Evolutionary conservation across 371 early-diverging fungal species (phyloP).

Genomic region (Actinomortierella wolfii): DNA sequence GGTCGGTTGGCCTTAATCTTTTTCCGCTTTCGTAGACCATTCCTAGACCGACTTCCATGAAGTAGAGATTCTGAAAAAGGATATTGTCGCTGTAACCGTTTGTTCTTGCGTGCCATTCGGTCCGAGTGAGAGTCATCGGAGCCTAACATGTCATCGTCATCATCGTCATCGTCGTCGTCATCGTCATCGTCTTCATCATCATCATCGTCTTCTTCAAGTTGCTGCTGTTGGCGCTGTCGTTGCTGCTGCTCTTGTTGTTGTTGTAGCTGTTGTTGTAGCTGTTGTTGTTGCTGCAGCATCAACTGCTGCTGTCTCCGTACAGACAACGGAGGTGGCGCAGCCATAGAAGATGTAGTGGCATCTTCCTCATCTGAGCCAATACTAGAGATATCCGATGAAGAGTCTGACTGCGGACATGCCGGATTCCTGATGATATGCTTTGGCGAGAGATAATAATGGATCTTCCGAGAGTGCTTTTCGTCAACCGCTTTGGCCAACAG

Average conservation of each 20-base stretch:
- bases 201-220: constrained; percentile 18
- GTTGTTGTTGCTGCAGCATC: background rate
- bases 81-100: constrained; percentile 39
- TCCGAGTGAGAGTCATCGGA: constrained; percentile 26
- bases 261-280: constrained; percentile 4
- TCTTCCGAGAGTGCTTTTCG: constrained; percentile 75
- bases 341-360: background rate
- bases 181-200: constrained; percentile 24
- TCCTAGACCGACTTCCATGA: constrained; percentile 20
- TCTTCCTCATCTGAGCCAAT: constrained; percentile 18
- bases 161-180: constrained; percentile 36
- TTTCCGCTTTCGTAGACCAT: constrained; percentile 37
- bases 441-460: constrained; percentile 72
- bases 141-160: constrained; percentile 35
- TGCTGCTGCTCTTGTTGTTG: constrained; percentile 8
- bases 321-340: background rate
- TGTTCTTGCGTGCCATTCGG: constrained; percentile 15
- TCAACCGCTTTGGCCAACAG: constrained; percentile 74
- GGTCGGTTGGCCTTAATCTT: constrained; percentile 34
- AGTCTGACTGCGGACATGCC: constrained; percentile 18
- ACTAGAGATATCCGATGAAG: constrained; percentile 34
- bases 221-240: constrained; percentile 2
- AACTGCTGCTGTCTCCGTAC: background rate
- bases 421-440: constrained; percentile 35
- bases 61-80: constrained; percentile 34